phyloP scores from a whole-genome alignment of 768 basidiomycete species.

The Dacryopinax primogenitus region DNA sequence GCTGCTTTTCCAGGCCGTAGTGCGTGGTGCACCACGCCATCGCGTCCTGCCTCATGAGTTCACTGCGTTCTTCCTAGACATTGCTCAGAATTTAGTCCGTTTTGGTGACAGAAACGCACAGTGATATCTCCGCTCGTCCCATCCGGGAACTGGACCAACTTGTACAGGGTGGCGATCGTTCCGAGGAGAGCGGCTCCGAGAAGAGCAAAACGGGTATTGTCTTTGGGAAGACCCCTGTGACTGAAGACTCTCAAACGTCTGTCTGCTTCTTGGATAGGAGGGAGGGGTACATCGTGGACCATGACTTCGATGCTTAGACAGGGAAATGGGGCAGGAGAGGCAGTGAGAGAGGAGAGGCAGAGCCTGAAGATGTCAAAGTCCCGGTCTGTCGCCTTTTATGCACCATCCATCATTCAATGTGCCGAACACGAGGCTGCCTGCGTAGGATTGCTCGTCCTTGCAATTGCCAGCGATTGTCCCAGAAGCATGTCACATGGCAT shows the following conservation, averaged over 20 bases:
- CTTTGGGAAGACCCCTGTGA: neutral
- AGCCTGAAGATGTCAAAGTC: neutral
- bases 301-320: neutral
- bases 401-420: neutral
- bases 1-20: neutral
- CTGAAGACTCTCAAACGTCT: neutral
- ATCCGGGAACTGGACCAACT: neutral
- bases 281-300: neutral
- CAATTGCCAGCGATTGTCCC: too few relatives aligned
- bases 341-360: neutral
- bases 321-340: neutral
- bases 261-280: neutral
- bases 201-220: neutral
- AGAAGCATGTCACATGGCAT: too few relatives aligned
- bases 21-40: neutral
- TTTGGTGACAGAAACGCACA: neutral
- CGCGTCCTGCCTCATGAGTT: neutral
- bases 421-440: neutral
- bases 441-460: too few relatives aligned
- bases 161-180: neutral
- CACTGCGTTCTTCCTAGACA: neutral
- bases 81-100: neutral
- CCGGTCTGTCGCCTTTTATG: neutral
- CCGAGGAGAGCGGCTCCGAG: neutral
- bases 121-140: neutral